phyloP scores from a whole-genome alignment of 495 filamentous ascomycete species.

The Neurospora sp. region DNA sequence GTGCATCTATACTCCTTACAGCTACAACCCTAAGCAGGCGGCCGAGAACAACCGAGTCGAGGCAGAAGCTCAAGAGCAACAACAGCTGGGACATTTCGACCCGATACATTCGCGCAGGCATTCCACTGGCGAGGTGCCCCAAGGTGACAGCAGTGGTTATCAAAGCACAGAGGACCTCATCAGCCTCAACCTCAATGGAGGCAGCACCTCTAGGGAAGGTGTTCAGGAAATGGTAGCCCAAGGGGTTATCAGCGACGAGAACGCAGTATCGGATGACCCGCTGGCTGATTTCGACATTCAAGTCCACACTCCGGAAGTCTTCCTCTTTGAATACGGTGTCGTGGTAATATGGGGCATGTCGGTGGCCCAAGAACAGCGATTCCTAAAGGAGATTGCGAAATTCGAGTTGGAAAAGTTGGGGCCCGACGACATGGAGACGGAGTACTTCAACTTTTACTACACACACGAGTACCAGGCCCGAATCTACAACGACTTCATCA shows the following conservation, averaged over 20 bases:
- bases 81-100: constrained; percentile 38
- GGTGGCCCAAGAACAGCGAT: constrained; percentile 67
- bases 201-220: constrained; percentile 3
- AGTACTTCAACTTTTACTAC: constrained; percentile 99
- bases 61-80: constrained; percentile 15
- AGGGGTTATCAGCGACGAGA: constrained; percentile 13
- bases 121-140: constrained; percentile 15
- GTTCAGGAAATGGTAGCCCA: constrained; percentile 19
- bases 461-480: constrained; percentile 92
- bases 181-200: constrained; percentile 12
- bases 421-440: constrained; percentile 81
- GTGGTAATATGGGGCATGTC: constrained; percentile 99
- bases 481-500: constrained; percentile 99
- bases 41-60: constrained; percentile 3
- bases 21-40: constrained; percentile 43
- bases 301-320: constrained; percentile 86
- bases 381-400: constrained; percentile 89
- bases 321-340: constrained; percentile 96
- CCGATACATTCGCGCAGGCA: constrained; percentile 45
- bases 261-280: constrained; percentile 16
- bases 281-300: constrained; percentile 54
- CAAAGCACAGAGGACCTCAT: constrained; percentile 20
- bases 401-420: constrained; percentile 86
- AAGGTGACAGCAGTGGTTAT: background rate
- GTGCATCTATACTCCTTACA: constrained; percentile 90